Evolutionary conservation across 768 basidiomycete genomes (phyloP).

Genomic region (Dentipellis fragilis): DNA sequence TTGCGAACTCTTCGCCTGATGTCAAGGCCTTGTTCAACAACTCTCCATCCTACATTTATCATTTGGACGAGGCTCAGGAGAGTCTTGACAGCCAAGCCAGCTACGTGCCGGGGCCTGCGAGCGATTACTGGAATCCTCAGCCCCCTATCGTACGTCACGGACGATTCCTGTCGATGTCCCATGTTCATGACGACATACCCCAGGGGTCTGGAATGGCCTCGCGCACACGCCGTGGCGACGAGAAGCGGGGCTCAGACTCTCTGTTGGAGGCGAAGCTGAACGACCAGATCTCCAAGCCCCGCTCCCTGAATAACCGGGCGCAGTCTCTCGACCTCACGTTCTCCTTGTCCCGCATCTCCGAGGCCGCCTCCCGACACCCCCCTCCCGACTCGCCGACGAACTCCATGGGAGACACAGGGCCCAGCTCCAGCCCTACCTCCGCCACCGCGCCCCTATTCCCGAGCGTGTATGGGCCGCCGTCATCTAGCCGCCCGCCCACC

Average conservation of each 20-base stretch:
- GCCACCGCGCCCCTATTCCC: slow-evolving; percentile 75
- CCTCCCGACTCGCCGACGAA: slow-evolving; percentile 77
- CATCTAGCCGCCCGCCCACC: slow-evolving; percentile 28
- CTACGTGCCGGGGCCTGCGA: slow-evolving; percentile 39
- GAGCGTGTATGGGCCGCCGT: slow-evolving; percentile 69
- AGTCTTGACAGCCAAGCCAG: slow-evolving; percentile 39
- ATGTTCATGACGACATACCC: slow-evolving; percentile 12
- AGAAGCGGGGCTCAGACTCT: slow-evolving; percentile 80
- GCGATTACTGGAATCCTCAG: slow-evolving; percentile 71
- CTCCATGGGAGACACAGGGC: slow-evolving; percentile 64
- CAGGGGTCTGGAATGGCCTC: slow-evolving; percentile 58
- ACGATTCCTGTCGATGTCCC: slow-evolving; percentile 14
- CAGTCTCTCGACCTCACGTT: slow-evolving; percentile 84
- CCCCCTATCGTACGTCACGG: slow-evolving; percentile 56
- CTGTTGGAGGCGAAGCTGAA: slow-evolving; percentile 77
- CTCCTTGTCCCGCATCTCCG: slow-evolving; percentile 75
- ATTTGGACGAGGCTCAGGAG: slow-evolving; percentile 63
- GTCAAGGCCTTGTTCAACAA: slow-evolving; percentile 91
- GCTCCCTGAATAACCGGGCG: slow-evolving; percentile 76
- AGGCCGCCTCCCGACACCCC: slow-evolving; percentile 47
- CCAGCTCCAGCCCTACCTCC: slow-evolving; percentile 71
- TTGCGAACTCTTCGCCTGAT: slow-evolving; percentile 86
- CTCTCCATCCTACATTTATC: slow-evolving; percentile 72
- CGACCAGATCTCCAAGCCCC: slow-evolving; percentile 66
- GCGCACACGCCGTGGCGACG: slow-evolving; percentile 58